phyloP scores from a whole-genome alignment of 768 basidiomycete species.

The Xerocomus spinulosus region DNA sequence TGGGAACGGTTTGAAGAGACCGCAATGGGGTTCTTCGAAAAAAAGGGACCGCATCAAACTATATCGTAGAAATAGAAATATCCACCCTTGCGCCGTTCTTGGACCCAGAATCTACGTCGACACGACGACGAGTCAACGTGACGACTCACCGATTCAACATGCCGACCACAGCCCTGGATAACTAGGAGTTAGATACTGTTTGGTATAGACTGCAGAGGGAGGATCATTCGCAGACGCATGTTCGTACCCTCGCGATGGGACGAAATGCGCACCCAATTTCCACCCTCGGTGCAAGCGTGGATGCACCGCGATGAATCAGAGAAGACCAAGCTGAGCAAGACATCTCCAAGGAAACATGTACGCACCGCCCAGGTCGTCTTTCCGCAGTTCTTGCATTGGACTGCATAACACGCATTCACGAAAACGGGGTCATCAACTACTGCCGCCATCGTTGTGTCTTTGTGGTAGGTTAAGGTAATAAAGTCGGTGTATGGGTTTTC shows the following conservation, averaged over 20 bases:
- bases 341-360: conserved; percentile 28
- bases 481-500: conserved; percentile 20
- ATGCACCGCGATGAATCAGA: conserved; percentile 19
- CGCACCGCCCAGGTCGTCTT: conserved; percentile 72
- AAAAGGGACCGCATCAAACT: conserved; percentile 35
- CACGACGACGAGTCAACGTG: conserved; percentile 8
- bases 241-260: conserved; percentile 7
- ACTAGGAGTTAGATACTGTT: neutral
- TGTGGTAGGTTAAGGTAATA: conserved; percentile 33
- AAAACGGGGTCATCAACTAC: conserved; percentile 29
- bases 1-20: conserved; percentile 22
- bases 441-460: conserved; percentile 23
- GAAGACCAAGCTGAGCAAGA: conserved; percentile 12
- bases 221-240: conserved; percentile 16
- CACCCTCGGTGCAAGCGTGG: conserved; percentile 12
- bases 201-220: conserved; percentile 3
- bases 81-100: conserved; percentile 5
- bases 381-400: conserved; percentile 56
- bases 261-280: conserved; percentile 12
- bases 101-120: conserved; percentile 14
- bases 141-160: conserved; percentile 56
- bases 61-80: conserved; percentile 23
- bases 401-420: conserved; percentile 51
- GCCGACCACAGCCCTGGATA: conserved; percentile 63
- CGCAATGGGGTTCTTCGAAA: conserved; percentile 33